Percentiles rank a stretch among this genome's conserved stretches.
These are phyloP conservation scores for Gaertneriomyces semiglobifer DNA, from an alignment of 192 early-diverging fungal species.

Conservation along the genomic window DNA sequence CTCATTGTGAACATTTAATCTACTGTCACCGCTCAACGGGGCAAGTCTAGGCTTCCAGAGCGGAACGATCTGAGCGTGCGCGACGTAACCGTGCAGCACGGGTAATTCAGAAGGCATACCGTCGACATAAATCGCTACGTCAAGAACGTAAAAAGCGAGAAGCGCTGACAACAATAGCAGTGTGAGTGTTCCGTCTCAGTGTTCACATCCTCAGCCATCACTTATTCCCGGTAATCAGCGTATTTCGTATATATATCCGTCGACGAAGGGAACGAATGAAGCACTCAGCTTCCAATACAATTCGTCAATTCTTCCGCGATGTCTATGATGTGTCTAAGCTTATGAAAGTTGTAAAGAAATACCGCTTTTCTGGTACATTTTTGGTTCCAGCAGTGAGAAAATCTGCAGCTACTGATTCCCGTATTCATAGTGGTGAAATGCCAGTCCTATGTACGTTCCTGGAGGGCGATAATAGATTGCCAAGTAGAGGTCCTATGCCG, in stretches of 20 bases:
- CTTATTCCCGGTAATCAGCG: constrained; percentile 12
- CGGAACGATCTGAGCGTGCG: neutral
- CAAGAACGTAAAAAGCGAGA: constrained; percentile 21
- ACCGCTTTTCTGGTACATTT: constrained; percentile 49
- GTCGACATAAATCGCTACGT: constrained; percentile 16
- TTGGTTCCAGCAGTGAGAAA: neutral
- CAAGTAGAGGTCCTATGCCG: constrained; percentile 34
- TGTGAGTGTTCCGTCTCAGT: constrained; percentile 24
- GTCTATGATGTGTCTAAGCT: constrained; percentile 55
- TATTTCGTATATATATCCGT: constrained; percentile 41
- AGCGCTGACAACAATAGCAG: constrained; percentile 42
- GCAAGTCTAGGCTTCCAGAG: neutral
- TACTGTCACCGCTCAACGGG: too few relatives aligned
- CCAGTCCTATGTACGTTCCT: constrained; percentile 30
- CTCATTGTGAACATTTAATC: neutral
- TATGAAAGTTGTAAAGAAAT: constrained; percentile 60
- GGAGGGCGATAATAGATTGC: constrained; percentile 33
- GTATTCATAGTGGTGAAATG: constrained; percentile 47
- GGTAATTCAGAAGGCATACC: constrained; percentile 42
- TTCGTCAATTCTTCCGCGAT: constrained; percentile 54
- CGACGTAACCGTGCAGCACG: constrained; percentile 28
- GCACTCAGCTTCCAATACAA: constrained; percentile 38
- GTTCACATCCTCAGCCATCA: constrained; percentile 7
- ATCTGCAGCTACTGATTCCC: constrained; percentile 35
- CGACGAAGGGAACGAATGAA: constrained; percentile 33